Evolutionary conservation across 2,329 filamentous ascomycete species (phyloP).

Genomic region (Nemania diffusa): DNA sequence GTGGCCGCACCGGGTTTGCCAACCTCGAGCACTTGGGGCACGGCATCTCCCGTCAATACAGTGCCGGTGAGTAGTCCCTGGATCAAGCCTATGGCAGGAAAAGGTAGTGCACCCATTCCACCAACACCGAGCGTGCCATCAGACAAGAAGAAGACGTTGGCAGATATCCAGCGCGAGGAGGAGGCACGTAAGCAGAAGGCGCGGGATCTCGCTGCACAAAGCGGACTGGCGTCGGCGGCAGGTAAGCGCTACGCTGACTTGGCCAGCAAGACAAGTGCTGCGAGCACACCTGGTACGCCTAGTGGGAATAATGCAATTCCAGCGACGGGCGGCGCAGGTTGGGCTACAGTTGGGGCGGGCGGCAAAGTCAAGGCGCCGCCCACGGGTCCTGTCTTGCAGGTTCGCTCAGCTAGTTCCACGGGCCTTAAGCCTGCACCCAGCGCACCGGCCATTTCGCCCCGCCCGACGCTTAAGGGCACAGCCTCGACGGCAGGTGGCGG

Average conservation of each 20-base stretch:
- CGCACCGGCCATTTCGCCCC: constrained; percentile 56
- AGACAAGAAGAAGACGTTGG: constrained; percentile 83
- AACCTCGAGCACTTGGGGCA: constrained; percentile 89
- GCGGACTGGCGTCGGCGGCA: constrained; percentile 58
- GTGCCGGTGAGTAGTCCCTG: constrained; percentile 66
- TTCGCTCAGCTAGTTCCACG: constrained; percentile 57
- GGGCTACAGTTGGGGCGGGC: constrained; percentile 94
- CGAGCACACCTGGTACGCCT: constrained; percentile 55
- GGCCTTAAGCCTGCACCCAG: constrained; percentile 55
- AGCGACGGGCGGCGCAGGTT: constrained; percentile 69
- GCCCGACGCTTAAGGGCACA: constrained; percentile 63
- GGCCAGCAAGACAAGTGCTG: constrained; percentile 74
- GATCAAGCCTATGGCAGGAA: constrained; percentile 69
- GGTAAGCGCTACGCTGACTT: constrained; percentile 96
- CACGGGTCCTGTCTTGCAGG: constrained; percentile 63
- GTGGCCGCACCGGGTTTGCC: constrained; percentile 82
- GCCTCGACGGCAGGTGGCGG: constrained; percentile 57
- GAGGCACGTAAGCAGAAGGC: constrained; percentile 86
- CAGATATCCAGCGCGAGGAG: constrained; percentile 97
- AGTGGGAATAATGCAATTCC: constrained; percentile 52
- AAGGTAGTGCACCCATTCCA: constrained; percentile 50
- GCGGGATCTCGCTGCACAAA: constrained; percentile 61
- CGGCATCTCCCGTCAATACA: constrained; percentile 75
- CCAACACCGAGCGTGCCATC: constrained; percentile 50
- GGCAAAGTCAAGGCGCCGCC: constrained; percentile 89